phyloP scores from a whole-genome alignment of 305 asterid genomes.

The Fraxinus sp. region DNA sequence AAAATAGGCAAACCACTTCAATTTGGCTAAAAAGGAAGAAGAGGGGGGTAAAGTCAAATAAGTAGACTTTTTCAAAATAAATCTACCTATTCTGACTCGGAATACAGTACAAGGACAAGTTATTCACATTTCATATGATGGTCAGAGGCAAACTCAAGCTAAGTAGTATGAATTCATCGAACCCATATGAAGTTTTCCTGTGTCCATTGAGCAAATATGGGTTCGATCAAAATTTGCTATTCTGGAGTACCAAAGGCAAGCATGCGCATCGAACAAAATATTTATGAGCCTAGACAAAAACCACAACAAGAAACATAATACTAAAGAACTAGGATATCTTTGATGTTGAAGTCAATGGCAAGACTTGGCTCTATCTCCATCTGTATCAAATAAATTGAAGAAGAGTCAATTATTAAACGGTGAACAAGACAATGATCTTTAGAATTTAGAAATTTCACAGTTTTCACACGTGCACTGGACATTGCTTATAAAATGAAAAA shows the following conservation, averaged over 20 bases:
- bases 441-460: conserved; percentile 6
- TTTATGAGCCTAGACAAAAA: not conserved
- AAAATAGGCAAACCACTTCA: not conserved
- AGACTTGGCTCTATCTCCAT: conserved; percentile 79
- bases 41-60: not conserved
- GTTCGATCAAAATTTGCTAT: not conserved
- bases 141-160: not conserved
- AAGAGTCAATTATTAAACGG: conserved; percentile 23
- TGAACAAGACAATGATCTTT: not conserved
- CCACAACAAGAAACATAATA: conserved; percentile 11
- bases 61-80: not conserved
- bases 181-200: not conserved
- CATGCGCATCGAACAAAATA: not conserved
- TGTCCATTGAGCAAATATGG: not conserved
- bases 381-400: conserved; percentile 49
- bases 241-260: not conserved
- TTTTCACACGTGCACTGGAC: not conserved
- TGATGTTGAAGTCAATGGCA: conserved; percentile 77
- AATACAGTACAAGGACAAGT: not conserved
- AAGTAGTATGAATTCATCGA: not conserved
- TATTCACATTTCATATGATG: not conserved
- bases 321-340: conserved; percentile 67
- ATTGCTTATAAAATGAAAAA: not conserved
- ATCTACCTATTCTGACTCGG: not conserved
- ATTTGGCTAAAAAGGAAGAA: not conserved